Evolutionary conservation across 2,329 filamentous ascomycete genomes (phyloP), one percentile per base, ranked within the genome.

Genomic region (Hymenoscyphus repandus): DNA sequence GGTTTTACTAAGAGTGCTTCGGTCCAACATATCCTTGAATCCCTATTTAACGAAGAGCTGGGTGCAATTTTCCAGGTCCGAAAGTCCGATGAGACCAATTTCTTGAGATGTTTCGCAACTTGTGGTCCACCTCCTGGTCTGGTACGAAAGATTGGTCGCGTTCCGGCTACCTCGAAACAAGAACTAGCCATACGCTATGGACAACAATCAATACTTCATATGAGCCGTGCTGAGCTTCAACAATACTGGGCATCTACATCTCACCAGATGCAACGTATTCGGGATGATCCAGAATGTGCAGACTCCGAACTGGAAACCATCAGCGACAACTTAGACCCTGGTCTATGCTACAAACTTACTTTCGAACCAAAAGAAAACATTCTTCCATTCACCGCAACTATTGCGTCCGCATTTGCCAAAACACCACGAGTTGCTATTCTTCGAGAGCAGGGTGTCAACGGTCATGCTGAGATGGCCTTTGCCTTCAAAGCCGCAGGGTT

Each of bases 391-490:
- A 79, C 53, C 66, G 73, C 68, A 57, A 74, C 68, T 61, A 74
- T 69, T 65, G 69, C 72, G 47, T 66, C 69, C 58, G 60, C 75
- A 51, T 80, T 90, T 65, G 76, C 75, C 55, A 78, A 74, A 61
- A 62, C 67, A 69, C 87, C 88, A 1, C 82, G 84, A 31, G 91
- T 99, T 20, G 93, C 93, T 39, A 95, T 99, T 61, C 82, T 99
- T 18, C 81, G 93, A 65, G 93, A 97, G 69, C 90, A 96, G 69
- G 93, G 93, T 67, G 89, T 96, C 59, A 97, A 99, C 71, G 89
- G 91, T 38, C 83, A 96, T 63, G 85, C 90, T n/a, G 93, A 99
- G 69, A 95, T 99, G 89, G 93, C 93, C 1, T 97, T 95, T 65
- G 90, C 91, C 44, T 97, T 97, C 77, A 84, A 86, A 58, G 83